These are phyloP conservation scores for Colletotrichum lindemuthianum DNA, from an alignment of 2,329 filamentous ascomycete species.

Conservation along the genomic window DNA sequence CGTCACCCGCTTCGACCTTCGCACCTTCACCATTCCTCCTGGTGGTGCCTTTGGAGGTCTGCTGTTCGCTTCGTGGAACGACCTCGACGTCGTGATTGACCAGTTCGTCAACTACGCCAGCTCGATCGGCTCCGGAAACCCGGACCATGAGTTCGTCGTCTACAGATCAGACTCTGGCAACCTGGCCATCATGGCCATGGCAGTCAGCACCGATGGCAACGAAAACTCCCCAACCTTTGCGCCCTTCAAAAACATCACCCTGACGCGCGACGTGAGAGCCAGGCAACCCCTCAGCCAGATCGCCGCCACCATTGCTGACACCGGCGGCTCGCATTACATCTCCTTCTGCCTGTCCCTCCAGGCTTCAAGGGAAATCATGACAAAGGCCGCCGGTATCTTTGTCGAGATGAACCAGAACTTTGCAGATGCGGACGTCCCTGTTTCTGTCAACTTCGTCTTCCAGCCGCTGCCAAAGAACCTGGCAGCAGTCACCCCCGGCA, in stretches of 20 bases:
- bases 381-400: slow-evolving; percentile 23
- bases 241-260: slow-evolving; percentile 12
- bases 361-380: background rate
- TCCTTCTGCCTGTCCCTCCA: slow-evolving; percentile 17
- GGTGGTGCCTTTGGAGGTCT: slow-evolving; percentile 19
- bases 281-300: slow-evolving; percentile 5
- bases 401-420: slow-evolving; percentile 4
- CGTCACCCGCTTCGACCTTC: slow-evolving; percentile 47
- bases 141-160: slow-evolving; percentile 22
- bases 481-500: slow-evolving; percentile 16
- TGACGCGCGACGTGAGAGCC: slow-evolving; percentile 9
- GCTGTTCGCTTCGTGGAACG: slow-evolving; percentile 7
- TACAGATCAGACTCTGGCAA: slow-evolving; percentile 15
- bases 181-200: slow-evolving; percentile 13
- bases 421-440: background rate
- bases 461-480: slow-evolving; percentile 32
- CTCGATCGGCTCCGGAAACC: slow-evolving; percentile 4
- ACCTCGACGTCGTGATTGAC: slow-evolving; percentile 2
- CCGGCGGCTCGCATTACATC: slow-evolving; percentile 19
- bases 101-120: slow-evolving; percentile 19
- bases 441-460: slow-evolving; percentile 33
- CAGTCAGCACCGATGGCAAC: slow-evolving; percentile 19
- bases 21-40: slow-evolving; percentile 10
- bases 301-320: slow-evolving; percentile 23
- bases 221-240: slow-evolving; percentile 16